Evolutionary conservation across 176 grass and related monocot genomes (phyloP).

Genomic region (Saccharum officinarum): DNA sequence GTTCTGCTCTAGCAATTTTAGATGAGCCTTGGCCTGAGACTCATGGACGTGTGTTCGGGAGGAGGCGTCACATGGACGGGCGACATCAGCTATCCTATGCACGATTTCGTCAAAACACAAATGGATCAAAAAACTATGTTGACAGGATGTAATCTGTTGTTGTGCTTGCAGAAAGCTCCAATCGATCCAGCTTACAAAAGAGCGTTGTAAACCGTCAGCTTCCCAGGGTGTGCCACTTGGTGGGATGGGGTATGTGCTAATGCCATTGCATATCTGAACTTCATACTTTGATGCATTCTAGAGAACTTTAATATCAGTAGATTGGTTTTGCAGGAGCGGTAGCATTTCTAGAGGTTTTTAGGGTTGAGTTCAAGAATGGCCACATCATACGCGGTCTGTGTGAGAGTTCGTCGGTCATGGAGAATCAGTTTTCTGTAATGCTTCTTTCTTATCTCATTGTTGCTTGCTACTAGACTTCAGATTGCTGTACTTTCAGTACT

Average conservation of each 20-base stretch:
- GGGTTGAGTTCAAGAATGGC: conserved; percentile 97
- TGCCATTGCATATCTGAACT: conserved; percentile 20
- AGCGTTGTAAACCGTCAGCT: conserved; percentile 83
- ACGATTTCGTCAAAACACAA: neutral
- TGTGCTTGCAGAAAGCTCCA: conserved; percentile 88
- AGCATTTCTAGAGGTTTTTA: conserved; percentile 96
- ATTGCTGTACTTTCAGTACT: neutral
- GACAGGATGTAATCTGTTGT: neutral
- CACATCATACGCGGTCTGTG: conserved; percentile 95
- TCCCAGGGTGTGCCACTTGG: conserved; percentile 95
- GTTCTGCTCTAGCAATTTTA: no score
- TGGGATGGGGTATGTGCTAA: conserved; percentile 80
- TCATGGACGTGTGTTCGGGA: no score
- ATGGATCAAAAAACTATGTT: conserved; percentile 4
- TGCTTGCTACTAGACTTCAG: no score
- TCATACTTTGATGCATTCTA: neutral
- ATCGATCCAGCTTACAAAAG: conserved; percentile 94
- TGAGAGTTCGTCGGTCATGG: conserved; percentile 83
- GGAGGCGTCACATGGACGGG: conserved; percentile 61
- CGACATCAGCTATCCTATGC: conserved; percentile 33
- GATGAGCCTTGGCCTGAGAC: no score
- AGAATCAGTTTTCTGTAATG: conserved; percentile 86
- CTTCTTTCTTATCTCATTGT: no score
- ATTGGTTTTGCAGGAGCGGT: conserved; percentile 61
- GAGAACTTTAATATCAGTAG: conserved; percentile 31